These are phyloP conservation scores for Eutypa lata DNA, from an alignment of 2,329 filamentous ascomycete species.

Conservation along the genomic window DNA sequence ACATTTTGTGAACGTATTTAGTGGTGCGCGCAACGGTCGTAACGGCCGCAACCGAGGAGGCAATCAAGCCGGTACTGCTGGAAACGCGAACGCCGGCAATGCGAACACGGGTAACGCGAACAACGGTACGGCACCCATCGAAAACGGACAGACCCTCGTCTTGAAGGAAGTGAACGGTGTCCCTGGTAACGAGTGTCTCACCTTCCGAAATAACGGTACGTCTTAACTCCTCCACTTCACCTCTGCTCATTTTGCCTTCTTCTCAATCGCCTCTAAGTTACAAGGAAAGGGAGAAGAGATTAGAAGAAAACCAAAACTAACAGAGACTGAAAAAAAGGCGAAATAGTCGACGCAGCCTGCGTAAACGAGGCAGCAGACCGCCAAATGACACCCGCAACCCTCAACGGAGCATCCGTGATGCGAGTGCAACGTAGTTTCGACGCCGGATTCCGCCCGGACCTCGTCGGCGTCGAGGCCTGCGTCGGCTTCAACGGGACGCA, in stretches of 20 bases:
- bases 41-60: conserved; percentile 1
- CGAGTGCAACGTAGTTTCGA: conserved; percentile 35
- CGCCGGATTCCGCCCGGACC: conserved; percentile 35
- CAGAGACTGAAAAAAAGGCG: conserved; percentile 21
- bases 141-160: conserved; percentile 28
- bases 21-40: not conserved
- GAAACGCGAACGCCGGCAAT: no score
- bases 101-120: not conserved
- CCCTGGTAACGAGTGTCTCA: conserved; percentile 34
- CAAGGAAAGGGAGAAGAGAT: no score
- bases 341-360: conserved; percentile 40
- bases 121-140: not conserved
- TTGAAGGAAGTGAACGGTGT: conserved; percentile 36
- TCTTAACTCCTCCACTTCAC: not conserved
- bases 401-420: conserved; percentile 29
- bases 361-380: conserved; percentile 34
- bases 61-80: conserved; percentile 1
- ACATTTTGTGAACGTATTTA: not conserved
- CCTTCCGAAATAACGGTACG: conserved; percentile 39
- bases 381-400: conserved; percentile 35
- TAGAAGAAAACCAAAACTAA: not conserved
- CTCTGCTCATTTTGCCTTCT: not conserved
- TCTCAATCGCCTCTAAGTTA: not conserved
- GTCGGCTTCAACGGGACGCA: conserved; percentile 37
- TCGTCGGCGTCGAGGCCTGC: conserved; percentile 34